Percentiles rank a stretch among this genome's conserved stretches.
These are phyloP conservation scores for Chionographis japonica DNA, from an alignment of 106 monocot species.

Conservation along the genomic window DNA sequence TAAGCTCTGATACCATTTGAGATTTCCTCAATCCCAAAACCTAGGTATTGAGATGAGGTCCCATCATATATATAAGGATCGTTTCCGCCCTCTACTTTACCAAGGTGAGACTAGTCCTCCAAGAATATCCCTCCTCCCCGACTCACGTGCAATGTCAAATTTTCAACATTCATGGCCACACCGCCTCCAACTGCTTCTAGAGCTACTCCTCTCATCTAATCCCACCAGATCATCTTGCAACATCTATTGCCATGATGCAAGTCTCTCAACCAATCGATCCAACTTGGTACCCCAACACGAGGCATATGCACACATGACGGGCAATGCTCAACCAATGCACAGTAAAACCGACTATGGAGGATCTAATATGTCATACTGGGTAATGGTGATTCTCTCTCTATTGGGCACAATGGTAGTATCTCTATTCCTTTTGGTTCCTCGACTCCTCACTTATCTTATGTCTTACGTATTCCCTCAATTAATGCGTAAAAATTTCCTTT, in stretches of 20 bases:
- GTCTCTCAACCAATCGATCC: not conserved
- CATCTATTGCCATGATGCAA: not conserved
- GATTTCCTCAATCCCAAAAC: no score
- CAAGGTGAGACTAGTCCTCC: no score
- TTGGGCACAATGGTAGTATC: not conserved
- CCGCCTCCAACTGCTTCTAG: not conserved
- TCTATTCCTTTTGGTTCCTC: not conserved
- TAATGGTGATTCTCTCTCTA: slow-evolving; percentile 1
- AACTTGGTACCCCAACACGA: not conserved
- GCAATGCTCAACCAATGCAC: not conserved
- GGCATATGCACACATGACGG: not conserved
- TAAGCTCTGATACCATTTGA: no score
- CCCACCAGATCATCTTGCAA: not conserved
- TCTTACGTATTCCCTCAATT: not conserved
- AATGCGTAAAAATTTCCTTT: not conserved
- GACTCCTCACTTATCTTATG: no score
- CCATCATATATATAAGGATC: no score
- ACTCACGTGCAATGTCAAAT: not conserved
- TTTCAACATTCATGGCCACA: not conserved
- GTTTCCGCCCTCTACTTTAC: no score
- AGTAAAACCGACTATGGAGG: not conserved
- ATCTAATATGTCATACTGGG: not conserved
- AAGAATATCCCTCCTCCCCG: no score
- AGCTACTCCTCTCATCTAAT: not conserved
- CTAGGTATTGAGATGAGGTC: no score